Base-by-base conservation (phyloP, 176 grass and related monocot species). In the Musa schizocarpa region DNA sequence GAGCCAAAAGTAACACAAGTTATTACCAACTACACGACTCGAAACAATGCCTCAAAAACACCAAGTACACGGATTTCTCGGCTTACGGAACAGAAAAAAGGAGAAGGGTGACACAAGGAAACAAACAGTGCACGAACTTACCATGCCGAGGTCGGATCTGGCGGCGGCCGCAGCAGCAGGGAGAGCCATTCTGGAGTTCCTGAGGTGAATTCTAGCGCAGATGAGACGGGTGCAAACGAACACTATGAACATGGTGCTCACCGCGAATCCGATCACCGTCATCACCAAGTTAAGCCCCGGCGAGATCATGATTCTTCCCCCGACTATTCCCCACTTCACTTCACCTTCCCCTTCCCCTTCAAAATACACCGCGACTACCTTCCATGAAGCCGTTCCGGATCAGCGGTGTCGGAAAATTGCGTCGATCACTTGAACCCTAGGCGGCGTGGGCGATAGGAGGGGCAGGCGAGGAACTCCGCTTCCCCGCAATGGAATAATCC, bases 171-270 rank as follows among this genome's bases (percentile, higher is more conserved):
- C 68, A 21, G 55, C 58, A 65, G 29, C 68, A 21, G 55, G 50
- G 19, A 87, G 79, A 12, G 81, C 56, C 20, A 52, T 62, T 23
- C 71, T 23, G 13, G 53, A 68, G 58, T 63, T 78, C 26, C 85
- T 73, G 12, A 92, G 90, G 49, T 86, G 88, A 61, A 86, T 29
- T 61, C 92, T 76, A 11, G 86, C 86, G 90, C 95, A 99, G 82
- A 89, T 86, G 73, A 99, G 86, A 53, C 95, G 83, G 11, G 88
- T 79, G 82, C 95, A 94, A 49, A 99, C 86, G 81, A 92, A 94
- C 84, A 70, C 68, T 21, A 51, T 52, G 68, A 70, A 70, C 68
- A 70, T 50, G 68, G 43, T 70, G 68, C 68, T 99, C 74, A 82
- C 85, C 79, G 90, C 83, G 88, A 99, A 99, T 12, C 95, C 95